phyloP scores from a whole-genome alignment of 2,329 filamentous ascomycete species.

The Periconia macrospinosa region DNA sequence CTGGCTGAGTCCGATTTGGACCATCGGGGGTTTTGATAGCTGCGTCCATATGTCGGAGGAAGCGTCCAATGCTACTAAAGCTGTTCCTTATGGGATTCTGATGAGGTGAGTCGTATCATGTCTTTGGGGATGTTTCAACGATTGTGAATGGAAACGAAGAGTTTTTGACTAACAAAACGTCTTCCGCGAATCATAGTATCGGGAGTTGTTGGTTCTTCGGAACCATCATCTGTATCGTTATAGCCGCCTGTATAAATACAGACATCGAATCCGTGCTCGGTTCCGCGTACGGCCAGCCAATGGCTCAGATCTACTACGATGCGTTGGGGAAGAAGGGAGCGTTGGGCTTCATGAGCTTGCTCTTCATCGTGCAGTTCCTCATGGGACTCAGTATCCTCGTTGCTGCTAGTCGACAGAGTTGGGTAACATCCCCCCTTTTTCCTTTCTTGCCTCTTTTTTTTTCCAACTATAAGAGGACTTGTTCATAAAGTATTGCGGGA shows the following conservation, averaged over 20 bases:
- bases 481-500: neutral
- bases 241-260: conserved; percentile 60
- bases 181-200: conserved; percentile 2
- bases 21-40: conserved; percentile 41
- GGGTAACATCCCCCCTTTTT: conserved; percentile 37
- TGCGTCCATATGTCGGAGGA: conserved; percentile 61
- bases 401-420: conserved; percentile 62
- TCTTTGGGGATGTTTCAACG: neutral
- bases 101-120: conserved; percentile 33
- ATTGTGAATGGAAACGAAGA: neutral
- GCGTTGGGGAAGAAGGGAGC: conserved; percentile 62
- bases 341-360: conserved; percentile 59
- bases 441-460: neutral
- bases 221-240: conserved; percentile 59
- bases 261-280: conserved; percentile 54
- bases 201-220: conserved; percentile 58
- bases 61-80: conserved; percentile 61
- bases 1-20: conserved; percentile 66
- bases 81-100: conserved; percentile 62
- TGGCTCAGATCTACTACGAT: conserved; percentile 64
- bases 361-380: conserved; percentile 64
- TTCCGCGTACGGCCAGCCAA: conserved; percentile 60
- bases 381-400: conserved; percentile 63
- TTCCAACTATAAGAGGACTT: neutral
- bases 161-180: neutral